phyloP scores from a whole-genome alignment of 306 rosid species.

The Glycine tomentella region DNA sequence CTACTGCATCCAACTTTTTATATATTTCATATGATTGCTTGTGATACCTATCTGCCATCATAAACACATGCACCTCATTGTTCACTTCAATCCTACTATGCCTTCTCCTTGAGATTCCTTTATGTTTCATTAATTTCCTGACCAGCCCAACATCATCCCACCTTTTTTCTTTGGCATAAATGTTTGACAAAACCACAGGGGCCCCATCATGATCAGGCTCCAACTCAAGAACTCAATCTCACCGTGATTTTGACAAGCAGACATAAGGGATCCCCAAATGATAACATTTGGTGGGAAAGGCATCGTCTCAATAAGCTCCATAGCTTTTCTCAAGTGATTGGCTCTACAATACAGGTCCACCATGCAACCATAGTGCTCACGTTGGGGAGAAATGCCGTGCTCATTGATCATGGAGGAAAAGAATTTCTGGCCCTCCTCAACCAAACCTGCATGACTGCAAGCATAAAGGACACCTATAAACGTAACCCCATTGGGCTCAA shows the following conservation, averaged over 20 bases:
- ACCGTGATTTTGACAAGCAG: conserved; percentile 77
- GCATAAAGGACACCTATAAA: conserved; percentile 92
- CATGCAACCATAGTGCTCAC: conserved; percentile 92
- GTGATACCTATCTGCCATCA: conserved; percentile 84
- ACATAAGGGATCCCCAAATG: conserved; percentile 93
- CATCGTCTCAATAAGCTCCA: conserved; percentile 80
- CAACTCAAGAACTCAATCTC: conserved; percentile 71
- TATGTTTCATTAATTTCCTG: conserved; percentile 67
- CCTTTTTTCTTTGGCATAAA: conserved; percentile 79
- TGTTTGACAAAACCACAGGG: conserved; percentile 76
- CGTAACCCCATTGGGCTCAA: conserved; percentile 78
- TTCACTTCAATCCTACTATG: conserved; percentile 75
- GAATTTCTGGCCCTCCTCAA: conserved; percentile 64
- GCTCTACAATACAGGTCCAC: conserved; percentile 90
- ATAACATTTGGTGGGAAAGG: conserved; percentile 77
- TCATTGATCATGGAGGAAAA: conserved; percentile 74
- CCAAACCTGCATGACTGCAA: conserved; percentile 86
- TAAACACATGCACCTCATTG: conserved; percentile 70
- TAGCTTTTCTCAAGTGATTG: conserved; percentile 74
- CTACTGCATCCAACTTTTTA: conserved; percentile 74
- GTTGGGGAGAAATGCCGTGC: conserved; percentile 70
- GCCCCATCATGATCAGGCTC: conserved; percentile 88
- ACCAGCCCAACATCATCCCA: conserved; percentile 80
- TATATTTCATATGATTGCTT: conserved; percentile 69
- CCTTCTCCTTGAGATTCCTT: conserved; percentile 76